Percentiles rank a stretch among this genome's conserved stretches.
Conservation (phyloP, 2,329 filamentous ascomycete species). For the Verticillium dahliae region DNA sequence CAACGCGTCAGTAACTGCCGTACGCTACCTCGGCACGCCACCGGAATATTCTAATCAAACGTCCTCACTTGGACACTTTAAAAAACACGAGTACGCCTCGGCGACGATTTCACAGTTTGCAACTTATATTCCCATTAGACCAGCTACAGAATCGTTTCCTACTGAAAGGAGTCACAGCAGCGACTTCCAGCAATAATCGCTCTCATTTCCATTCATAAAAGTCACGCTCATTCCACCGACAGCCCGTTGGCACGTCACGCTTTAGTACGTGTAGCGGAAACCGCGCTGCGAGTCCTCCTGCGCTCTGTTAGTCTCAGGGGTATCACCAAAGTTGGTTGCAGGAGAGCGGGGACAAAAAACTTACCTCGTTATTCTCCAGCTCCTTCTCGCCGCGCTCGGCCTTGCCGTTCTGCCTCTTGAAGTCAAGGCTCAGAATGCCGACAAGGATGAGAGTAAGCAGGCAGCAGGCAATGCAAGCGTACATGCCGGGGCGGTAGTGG, state of each 20-base stretch:
- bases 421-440: conserved; percentile 29
- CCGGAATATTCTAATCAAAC: not conserved
- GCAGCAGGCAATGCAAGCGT: conserved; percentile 45
- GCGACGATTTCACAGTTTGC: too few species aligned
- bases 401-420: conserved; percentile 36
- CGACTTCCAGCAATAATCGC: not conserved
- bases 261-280: conserved; percentile 28
- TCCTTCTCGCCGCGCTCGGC: conserved; percentile 47
- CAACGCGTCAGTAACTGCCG: not conserved
- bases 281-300: conserved; percentile 15
- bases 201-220: not conserved
- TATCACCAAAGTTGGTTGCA: not conserved
- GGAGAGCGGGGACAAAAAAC: conserved; percentile 14
- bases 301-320: not conserved
- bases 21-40: not conserved
- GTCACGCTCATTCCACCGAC: not conserved
- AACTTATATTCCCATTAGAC: not conserved
- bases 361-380: conserved; percentile 43
- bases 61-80: not conserved
- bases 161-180: not conserved
- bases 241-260: too few species aligned
- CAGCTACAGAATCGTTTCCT: not conserved
- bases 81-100: too few species aligned
- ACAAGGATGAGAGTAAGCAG: conserved; percentile 41
- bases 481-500: conserved; percentile 48